Evolutionary conservation across 2,329 filamentous ascomycete genomes (phyloP).

Genomic region (Arthrobotrys musiformis): DNA sequence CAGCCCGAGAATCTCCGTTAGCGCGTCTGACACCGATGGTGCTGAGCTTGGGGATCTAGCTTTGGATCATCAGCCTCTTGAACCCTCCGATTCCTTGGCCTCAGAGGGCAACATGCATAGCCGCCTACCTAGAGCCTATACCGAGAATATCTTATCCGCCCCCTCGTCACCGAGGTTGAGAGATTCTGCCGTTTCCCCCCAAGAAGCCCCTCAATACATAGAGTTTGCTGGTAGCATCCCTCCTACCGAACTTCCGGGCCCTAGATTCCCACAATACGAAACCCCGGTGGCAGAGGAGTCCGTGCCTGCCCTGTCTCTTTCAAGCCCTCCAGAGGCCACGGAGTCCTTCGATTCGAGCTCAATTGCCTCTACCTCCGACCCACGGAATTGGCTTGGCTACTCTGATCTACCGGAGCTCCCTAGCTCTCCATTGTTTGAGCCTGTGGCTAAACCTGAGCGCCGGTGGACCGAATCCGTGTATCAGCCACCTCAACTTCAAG

Average conservation of each 20-base stretch:
- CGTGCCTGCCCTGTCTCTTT: background rate
- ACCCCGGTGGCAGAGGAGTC: background rate
- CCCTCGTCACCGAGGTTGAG: background rate
- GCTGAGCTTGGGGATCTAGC: background rate
- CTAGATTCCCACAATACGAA: background rate
- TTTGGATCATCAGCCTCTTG: background rate
- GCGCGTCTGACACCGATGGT: background rate
- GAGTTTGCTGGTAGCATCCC: background rate
- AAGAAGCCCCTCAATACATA: background rate
- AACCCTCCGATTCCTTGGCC: background rate
- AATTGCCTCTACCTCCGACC: background rate
- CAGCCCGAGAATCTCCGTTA: background rate
- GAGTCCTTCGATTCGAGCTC: constrained; percentile 6
- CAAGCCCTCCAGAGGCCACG: background rate
- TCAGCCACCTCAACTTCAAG: background rate
- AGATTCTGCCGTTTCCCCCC: background rate
- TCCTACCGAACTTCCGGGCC: background rate
- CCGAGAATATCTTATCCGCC: background rate
- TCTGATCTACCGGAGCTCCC: constrained; percentile 1
- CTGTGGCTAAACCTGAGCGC: constrained; percentile 30
- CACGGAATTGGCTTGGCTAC: background rate
- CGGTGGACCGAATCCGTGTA: constrained; percentile 38
- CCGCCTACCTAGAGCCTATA: background rate
- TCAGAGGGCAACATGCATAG: too few relatives aligned
- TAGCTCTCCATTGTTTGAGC: background rate